Evolutionary conservation across 495 filamentous ascomycete genomes (phyloP).

Genomic region (Hypoxylon fragiforme): DNA sequence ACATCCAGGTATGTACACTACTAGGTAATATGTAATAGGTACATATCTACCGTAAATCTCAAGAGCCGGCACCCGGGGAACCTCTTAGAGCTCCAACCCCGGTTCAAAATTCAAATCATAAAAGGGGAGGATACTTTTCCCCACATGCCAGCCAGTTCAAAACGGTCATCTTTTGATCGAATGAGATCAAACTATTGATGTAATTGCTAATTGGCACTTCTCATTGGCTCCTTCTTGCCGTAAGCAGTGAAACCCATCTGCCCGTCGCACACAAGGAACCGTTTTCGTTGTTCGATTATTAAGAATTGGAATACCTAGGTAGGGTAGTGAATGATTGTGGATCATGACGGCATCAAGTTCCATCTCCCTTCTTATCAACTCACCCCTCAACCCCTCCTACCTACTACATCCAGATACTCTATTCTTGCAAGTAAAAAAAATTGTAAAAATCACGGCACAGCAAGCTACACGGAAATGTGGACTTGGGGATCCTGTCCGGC

Average conservation of each 20-base stretch:
- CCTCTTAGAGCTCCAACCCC: constrained; percentile 22
- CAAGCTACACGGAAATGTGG: background rate
- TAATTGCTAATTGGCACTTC: background rate
- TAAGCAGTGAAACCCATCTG: constrained; percentile 14
- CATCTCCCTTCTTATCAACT: constrained; percentile 14
- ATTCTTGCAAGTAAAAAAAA: background rate
- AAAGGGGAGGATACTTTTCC: no score
- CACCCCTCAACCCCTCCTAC: no score
- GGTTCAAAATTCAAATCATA: no score
- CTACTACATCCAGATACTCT: no score
- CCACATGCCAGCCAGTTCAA: constrained; percentile 21
- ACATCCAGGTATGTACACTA: no score
- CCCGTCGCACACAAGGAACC: constrained; percentile 32
- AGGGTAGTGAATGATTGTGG: no score
- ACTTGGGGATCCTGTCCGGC: background rate
- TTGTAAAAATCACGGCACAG: background rate
- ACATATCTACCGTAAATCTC: no score
- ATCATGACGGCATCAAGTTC: constrained; percentile 34
- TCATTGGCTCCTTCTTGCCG: constrained; percentile 13
- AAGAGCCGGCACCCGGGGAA: constrained; percentile 12
- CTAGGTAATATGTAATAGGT: no score
- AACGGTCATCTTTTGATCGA: constrained; percentile 11
- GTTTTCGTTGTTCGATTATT: constrained; percentile 11
- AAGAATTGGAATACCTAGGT: constrained; percentile 12
- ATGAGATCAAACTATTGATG: background rate